phyloP scores from a whole-genome alignment of 2,329 filamentous ascomycete genomes.

The Aspergillus fumigatus region DNA sequence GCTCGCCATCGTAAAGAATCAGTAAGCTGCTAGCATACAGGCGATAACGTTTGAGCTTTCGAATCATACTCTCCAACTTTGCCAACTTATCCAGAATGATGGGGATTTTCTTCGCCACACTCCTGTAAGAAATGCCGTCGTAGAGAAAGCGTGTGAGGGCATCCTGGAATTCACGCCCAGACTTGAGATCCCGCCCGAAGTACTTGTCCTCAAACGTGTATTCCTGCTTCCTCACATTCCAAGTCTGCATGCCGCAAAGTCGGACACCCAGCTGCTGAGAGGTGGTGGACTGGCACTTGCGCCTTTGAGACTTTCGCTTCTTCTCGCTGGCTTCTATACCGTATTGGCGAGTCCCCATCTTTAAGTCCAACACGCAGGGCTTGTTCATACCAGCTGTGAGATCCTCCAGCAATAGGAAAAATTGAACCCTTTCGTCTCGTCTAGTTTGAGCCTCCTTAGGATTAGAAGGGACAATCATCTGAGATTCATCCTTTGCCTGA shows the following conservation, averaged over 20 bases:
- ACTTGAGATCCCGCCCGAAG: conserved; percentile 82
- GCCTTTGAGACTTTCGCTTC: conserved; percentile 87
- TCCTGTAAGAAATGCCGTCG: conserved; percentile 75
- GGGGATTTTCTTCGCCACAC: conserved; percentile 82
- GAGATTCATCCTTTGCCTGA: conserved; percentile 15
- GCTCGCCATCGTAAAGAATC: conserved; percentile 90
- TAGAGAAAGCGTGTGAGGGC: conserved; percentile 87
- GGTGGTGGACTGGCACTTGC: conserved; percentile 89
- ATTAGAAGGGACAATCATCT: conserved; percentile 55
- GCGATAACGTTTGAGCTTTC: conserved; percentile 74
- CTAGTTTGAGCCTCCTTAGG: conserved; percentile 66
- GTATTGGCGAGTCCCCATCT: conserved; percentile 98
- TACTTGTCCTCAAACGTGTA: conserved; percentile 99
- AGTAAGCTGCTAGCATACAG: conserved; percentile 94
- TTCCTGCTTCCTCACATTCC: conserved; percentile 76
- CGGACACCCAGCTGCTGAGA: conserved; percentile 87
- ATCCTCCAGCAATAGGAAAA: conserved; percentile 90
- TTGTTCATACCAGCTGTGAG: conserved; percentile 94
- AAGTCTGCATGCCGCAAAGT: conserved; percentile 93
- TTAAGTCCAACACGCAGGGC: conserved; percentile 94
- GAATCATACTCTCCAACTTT: conserved; percentile 77
- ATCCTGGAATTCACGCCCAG: conserved; percentile 81
- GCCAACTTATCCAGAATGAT: conserved; percentile 78
- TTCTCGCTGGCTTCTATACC: conserved; percentile 87
- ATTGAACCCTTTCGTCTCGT: conserved; percentile 66